phyloP scores from a whole-genome alignment of 2,329 filamentous ascomycete genomes.

The Cytospora leucostoma region DNA sequence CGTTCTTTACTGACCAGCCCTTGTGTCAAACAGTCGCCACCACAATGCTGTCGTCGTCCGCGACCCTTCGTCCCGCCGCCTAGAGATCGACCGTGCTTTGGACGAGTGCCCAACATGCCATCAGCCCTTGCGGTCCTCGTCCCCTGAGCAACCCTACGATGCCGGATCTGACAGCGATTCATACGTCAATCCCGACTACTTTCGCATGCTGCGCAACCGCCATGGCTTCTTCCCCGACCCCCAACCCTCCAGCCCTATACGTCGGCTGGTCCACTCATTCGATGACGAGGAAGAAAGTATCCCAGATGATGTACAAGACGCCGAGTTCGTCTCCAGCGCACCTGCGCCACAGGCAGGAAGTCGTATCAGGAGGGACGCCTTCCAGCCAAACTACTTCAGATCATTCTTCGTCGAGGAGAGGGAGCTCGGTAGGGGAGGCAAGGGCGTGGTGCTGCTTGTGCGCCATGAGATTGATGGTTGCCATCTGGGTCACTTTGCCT shows the following conservation, averaged over 20 bases:
- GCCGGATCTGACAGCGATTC: slow-evolving; percentile 52
- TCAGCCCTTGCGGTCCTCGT: slow-evolving; percentile 60
- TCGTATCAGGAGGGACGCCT: slow-evolving; percentile 82
- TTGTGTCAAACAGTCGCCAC: slow-evolving; percentile 66
- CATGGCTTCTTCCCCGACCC: slow-evolving; percentile 48
- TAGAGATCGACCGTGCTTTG: slow-evolving; percentile 72
- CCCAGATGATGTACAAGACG: slow-evolving; percentile 35
- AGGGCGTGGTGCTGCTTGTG: slow-evolving; percentile 93
- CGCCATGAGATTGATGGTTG: slow-evolving; percentile 90
- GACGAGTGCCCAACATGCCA: slow-evolving; percentile 91
- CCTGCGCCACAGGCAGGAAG: slow-evolving; percentile 54
- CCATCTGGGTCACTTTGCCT: slow-evolving; percentile 86
- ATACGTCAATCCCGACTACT: slow-evolving; percentile 91
- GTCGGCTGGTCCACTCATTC: slow-evolving; percentile 53
- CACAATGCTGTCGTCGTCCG: slow-evolving; percentile 90
- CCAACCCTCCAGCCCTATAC: slow-evolving; percentile 54
- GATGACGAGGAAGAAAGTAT: slow-evolving; percentile 35
- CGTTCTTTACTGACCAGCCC: not conserved
- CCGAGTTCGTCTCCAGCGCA: slow-evolving; percentile 57
- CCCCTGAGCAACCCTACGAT: slow-evolving; percentile 55
- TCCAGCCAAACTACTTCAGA: slow-evolving; percentile 90
- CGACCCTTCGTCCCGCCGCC: slow-evolving; percentile 79
- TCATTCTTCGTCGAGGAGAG: slow-evolving; percentile 89
- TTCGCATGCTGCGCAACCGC: slow-evolving; percentile 78
- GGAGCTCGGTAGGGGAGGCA: slow-evolving; percentile 85